Base-by-base conservation (phyloP, 2,329 filamentous ascomycete species). In the Colletotrichum spinosum region DNA sequence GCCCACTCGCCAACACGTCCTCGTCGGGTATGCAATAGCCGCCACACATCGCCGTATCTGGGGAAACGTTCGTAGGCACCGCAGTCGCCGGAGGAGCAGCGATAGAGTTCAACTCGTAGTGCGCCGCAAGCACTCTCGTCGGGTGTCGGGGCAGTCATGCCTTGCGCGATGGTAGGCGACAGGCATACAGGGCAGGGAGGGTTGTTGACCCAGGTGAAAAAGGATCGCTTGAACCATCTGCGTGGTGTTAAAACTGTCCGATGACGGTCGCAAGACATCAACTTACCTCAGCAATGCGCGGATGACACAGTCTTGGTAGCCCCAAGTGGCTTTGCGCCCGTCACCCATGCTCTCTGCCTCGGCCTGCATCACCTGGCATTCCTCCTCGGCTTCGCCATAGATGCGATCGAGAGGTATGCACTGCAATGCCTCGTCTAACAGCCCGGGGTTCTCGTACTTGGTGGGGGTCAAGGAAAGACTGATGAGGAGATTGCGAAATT, bases 131-230 rank as follows among this genome's bases (percentile, higher is more conserved):
- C 95, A 69, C 88, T 91, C 80, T 99, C 96, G 59, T 98, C 96
- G 1, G 92, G 92, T 0, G 91, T 91, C 8, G 96, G 94, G 37
- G 91, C 88, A 1, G 92, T 93, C 87, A 93, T 91, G 71, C 94
- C 95, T 72, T 91, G 88, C 9, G 89, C 90, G 61, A 96, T 87
- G 3, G 95, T 97, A 44, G 93, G 93, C 54, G 91, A 92, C 70
- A 90, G 83, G 78, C 96, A 99, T 60, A 88, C 84, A 9, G 91
- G 86, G 78, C 96, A 98, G 15, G 91, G 86, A 1, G 96, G 96
- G 78, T 97, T 97, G 81, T 97, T 97, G 72, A 98, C 93, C 90
- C 94, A 99, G 66, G 91, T 90, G 80, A 98, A 98, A 81, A 98
- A 98, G 8, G 92, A 91, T 69, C 91, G 87, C 81, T 96, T 97